Conservation (phyloP, 1,284 basidiomycete species). For the Ceratobasidium sp. region DNA sequence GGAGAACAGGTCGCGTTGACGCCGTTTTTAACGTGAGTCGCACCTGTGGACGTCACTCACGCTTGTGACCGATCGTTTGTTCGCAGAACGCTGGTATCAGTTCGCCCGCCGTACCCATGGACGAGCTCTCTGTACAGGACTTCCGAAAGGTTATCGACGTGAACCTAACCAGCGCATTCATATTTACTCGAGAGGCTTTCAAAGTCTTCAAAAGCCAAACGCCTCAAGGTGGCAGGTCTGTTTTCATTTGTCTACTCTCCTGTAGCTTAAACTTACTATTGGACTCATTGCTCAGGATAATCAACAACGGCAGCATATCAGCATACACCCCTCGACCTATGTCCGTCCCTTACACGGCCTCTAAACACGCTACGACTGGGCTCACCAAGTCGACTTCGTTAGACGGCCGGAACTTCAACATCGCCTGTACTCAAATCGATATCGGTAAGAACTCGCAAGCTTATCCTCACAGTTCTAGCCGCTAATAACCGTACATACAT, state of each 20-base stretch:
- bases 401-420: conserved; percentile 79
- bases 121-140: conserved; percentile 71
- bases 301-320: conserved; percentile 87
- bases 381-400: conserved; percentile 81
- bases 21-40: conserved; percentile 80
- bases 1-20: conserved; percentile 71
- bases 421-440: conserved; percentile 84
- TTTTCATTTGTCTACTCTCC: background rate
- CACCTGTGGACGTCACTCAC: background rate
- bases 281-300: conserved; percentile 66
- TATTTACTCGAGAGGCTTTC: conserved; percentile 84
- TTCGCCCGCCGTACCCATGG: conserved; percentile 67
- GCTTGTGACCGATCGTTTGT: background rate
- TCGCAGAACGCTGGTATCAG: conserved; percentile 75
- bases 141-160: conserved; percentile 77
- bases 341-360: conserved; percentile 76
- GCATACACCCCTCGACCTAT: conserved; percentile 80
- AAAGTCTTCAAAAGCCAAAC: conserved; percentile 78
- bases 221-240: conserved; percentile 73
- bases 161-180: conserved; percentile 79
- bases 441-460: conserved; percentile 67
- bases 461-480: conserved; percentile 17
- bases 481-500: background rate
- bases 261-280: background rate
- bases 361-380: conserved; percentile 84